Conservation (phyloP, 495 filamentous ascomycete genomes). For the Aspergillus carlsbadensis region DNA sequence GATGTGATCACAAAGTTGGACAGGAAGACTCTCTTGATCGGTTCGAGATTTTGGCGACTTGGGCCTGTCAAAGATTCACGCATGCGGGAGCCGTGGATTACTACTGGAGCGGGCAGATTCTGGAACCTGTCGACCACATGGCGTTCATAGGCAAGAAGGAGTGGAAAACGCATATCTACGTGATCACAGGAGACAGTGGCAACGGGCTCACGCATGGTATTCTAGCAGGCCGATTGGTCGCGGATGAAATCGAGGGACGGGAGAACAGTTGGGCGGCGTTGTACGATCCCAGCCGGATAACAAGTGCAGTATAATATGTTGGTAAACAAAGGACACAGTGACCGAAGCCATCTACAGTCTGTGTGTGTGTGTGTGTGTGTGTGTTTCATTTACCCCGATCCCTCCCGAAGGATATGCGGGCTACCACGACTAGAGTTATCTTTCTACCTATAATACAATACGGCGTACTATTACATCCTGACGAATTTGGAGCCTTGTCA, state of each 20-base stretch:
- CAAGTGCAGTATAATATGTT: no score
- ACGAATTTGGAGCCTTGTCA: not conserved
- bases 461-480: not conserved
- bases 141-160: slow-evolving; percentile 58
- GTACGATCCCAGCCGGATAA: slow-evolving; percentile 50
- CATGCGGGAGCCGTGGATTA: slow-evolving; percentile 49
- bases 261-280: slow-evolving; percentile 48
- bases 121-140: slow-evolving; percentile 55
- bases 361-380: no score
- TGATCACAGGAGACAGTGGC: slow-evolving; percentile 59
- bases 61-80: slow-evolving; percentile 52
- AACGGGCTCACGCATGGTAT: slow-evolving; percentile 59
- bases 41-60: no score
- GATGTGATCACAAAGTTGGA: slow-evolving; percentile 61
- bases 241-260: slow-evolving; percentile 51
- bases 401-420: no score
- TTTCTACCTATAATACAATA: not conserved
- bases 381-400: no score
- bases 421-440: no score
- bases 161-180: slow-evolving; percentile 48
- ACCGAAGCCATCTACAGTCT: no score
- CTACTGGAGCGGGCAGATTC: slow-evolving; percentile 57
- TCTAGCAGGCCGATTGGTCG: slow-evolving; percentile 50
- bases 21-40: slow-evolving; percentile 43
- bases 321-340: no score